Evolutionary conservation across 2,329 filamentous ascomycete genomes (phyloP), one percentile per base, ranked within the genome.

Genomic region (Xylariaceae sp.): DNA sequence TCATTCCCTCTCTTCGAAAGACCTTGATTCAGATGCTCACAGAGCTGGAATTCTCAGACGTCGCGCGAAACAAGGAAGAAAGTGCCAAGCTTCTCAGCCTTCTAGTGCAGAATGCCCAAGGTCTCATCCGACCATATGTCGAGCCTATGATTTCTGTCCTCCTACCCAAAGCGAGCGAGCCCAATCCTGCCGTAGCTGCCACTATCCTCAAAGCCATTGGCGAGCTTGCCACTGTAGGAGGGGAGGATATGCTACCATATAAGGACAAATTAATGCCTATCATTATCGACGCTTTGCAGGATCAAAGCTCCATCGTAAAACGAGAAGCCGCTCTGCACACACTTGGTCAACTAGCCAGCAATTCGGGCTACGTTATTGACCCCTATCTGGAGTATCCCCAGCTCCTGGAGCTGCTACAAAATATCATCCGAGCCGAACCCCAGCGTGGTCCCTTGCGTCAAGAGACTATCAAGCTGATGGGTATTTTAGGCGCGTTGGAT

Each of bases 371-470:
- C 72, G 95, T 99, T 47, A 97, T 99, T 54, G 86, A 92, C 50
- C 95, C 95, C 0, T 99, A 99, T 64, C 79, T 93, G 44, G 92
- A 99, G 55, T 96, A 97, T 63, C 94, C 95, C 0, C 88, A 97
- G 66, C 81, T 99, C 9, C 84, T 99, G 45, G 91, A 94, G 55
- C 89, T 97, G 28, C 75, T 99, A 11, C 93, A 97, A 67, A 90
- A 88, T 60, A 96, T 99, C 60, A 94, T 97, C 61, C 90, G 95
- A 63, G 90, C 89, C 6, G 95, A 99, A 70, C 79, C 82, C 2
- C 90, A 92, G 57, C 87, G 91, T 49, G 90, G 90, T 0, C 83
- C 88, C 14, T 75, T 99, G 33, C 83, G 94, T 41, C 90, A 94
- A 59, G 93, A 97, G 69, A 97, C 94, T 0, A 97, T 99, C 64